phyloP scores from a whole-genome alignment of 257 asterid species.

The Solanum bukasovii region DNA sequence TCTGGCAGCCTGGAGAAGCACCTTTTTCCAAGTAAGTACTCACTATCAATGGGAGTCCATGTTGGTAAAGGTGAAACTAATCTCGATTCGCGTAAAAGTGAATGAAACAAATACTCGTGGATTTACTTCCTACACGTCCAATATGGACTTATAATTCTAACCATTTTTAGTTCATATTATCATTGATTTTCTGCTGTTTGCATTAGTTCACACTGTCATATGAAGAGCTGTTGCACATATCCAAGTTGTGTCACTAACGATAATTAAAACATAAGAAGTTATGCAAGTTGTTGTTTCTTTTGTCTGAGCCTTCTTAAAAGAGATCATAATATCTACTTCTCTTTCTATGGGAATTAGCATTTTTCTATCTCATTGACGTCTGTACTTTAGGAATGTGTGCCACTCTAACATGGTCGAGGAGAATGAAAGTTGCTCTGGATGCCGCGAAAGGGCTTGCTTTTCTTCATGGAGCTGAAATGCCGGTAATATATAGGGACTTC shows the following conservation, averaged over 20 bases:
- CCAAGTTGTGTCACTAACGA: neutral
- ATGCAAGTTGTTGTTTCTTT: neutral
- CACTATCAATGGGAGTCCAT: neutral
- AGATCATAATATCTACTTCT: neutral
- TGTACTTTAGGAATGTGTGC: constrained; percentile 54
- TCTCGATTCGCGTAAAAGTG: neutral
- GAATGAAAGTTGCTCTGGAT: constrained; percentile 84
- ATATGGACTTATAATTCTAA: neutral
- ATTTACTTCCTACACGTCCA: neutral
- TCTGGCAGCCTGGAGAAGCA: constrained; percentile 90
- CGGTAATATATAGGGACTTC: constrained; percentile 87
- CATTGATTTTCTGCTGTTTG: neutral
- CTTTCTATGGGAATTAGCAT: neutral
- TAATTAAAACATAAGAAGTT: neutral
- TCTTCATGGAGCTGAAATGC: constrained; percentile 86
- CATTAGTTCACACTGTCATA: neutral
- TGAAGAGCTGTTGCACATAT: neutral
- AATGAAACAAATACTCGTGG: neutral
- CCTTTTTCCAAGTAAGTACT: constrained; percentile 64
- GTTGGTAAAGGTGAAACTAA: neutral
- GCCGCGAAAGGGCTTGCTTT: constrained; percentile 94
- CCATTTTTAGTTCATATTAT: neutral
- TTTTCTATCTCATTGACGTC: neutral
- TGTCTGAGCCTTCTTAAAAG: neutral
- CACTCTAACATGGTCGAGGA: constrained; percentile 59